Conservation (phyloP, 2,329 filamentous ascomycete genomes). For the Diaporthe aspalathi region DNA sequence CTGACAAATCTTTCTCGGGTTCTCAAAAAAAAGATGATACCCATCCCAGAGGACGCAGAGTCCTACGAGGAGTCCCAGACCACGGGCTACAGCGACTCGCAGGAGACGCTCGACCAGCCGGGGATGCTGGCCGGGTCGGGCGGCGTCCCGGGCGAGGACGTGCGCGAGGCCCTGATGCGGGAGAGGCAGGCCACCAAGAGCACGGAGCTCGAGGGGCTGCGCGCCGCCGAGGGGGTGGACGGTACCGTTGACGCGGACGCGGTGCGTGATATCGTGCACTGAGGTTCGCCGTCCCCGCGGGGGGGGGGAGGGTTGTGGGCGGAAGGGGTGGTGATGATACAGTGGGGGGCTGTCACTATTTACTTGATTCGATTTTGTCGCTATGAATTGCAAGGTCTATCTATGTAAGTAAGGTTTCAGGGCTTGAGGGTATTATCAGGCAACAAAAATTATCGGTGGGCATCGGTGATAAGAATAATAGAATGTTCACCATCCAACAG, state of each 20-base stretch:
- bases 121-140: slow-evolving; percentile 51
- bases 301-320: neutral
- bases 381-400: neutral
- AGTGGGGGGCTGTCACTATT: neutral
- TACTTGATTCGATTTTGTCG: neutral
- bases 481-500: neutral
- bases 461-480: neutral
- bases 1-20: neutral
- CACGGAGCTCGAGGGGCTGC: slow-evolving; percentile 30
- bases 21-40: slow-evolving; percentile 66
- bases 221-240: neutral
- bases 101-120: slow-evolving; percentile 62
- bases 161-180: neutral
- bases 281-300: neutral
- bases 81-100: slow-evolving; percentile 56
- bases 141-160: slow-evolving; percentile 35
- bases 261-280: slow-evolving; percentile 25
- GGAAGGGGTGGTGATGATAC: neutral
- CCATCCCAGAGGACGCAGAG: slow-evolving; percentile 74
- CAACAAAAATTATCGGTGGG: neutral
- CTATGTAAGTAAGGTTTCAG: neutral
- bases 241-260: slow-evolving; percentile 9
- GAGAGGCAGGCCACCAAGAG: slow-evolving; percentile 22
- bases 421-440: neutral
- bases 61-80: slow-evolving; percentile 62